These are phyloP conservation scores for Phanerochaete carnosa DNA, from an alignment of 768 basidiomycete genomes.

Conservation along the genomic window DNA sequence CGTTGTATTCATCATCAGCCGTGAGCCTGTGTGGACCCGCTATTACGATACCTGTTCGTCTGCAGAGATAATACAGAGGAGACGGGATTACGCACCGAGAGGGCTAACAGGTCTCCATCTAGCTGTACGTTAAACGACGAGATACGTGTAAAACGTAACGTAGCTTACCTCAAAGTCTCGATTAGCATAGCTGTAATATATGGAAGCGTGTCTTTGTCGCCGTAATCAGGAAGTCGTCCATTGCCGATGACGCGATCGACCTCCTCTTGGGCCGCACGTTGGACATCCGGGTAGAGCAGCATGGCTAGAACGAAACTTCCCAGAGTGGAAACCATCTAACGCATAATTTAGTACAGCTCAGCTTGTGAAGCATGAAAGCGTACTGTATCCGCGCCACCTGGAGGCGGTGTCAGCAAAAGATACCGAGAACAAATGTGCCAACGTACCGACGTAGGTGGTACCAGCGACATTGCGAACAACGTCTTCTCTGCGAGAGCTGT, in stretches of 20 bases:
- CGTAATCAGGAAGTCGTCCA: not conserved
- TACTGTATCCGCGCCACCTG: not conserved
- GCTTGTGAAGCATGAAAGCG: not conserved
- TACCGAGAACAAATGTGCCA: not conserved
- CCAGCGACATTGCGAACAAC: not conserved
- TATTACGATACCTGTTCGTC: not conserved
- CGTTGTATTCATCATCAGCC: constrained; percentile 27
- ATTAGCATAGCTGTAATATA: not conserved
- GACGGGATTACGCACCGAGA: not conserved
- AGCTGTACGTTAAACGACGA: not conserved
- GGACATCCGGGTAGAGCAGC: not conserved
- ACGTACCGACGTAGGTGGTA: not conserved
- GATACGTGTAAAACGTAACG: not conserved
- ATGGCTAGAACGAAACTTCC: not conserved
- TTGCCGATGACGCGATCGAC: not conserved
- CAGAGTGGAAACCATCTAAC: not conserved
- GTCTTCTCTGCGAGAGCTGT: not conserved
- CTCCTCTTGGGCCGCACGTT: not conserved
- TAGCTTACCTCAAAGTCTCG: not conserved
- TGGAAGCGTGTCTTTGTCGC: not conserved
- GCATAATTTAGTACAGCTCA: not conserved
- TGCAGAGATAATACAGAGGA: no score
- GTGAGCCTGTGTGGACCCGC: constrained; percentile 22
- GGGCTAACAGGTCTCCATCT: not conserved
- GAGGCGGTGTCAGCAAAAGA: not conserved